These are phyloP conservation scores for Linum trigynum DNA, from an alignment of 345 rosid genomes.

Conservation along the genomic window DNA sequence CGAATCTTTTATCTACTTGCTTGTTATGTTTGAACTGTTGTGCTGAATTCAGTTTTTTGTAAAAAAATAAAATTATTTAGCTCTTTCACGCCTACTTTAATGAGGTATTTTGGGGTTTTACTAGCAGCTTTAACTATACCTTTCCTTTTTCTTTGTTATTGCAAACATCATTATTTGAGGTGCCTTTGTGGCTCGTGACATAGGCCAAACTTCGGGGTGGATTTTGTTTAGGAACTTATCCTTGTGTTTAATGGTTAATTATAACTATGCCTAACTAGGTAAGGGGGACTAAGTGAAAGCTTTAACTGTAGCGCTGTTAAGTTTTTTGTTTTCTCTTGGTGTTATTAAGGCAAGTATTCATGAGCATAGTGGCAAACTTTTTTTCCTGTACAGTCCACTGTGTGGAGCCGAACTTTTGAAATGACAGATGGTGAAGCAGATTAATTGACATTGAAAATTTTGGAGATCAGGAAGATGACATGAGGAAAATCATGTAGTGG, in stretches of 20 bases:
- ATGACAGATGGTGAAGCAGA: not conserved
- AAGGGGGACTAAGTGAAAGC: not conserved
- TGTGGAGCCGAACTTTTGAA: not conserved
- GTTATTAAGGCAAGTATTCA: not conserved
- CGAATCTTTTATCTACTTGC: constrained; percentile 8
- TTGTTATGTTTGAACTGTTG: not conserved
- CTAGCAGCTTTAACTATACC: no score
- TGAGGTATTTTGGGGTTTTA: no score
- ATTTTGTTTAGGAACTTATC: no score
- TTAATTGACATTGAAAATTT: not conserved
- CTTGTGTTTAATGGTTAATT: not conserved
- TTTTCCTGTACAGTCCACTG: not conserved
- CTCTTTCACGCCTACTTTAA: no score
- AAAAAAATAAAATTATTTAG: no score
- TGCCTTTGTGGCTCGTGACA: not conserved
- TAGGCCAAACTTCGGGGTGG: not conserved
- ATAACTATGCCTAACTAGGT: not conserved
- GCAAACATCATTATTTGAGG: not conserved
- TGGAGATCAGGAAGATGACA: not conserved
- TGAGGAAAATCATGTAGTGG: not conserved
- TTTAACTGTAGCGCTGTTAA: not conserved
- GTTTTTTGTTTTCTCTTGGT: not conserved
- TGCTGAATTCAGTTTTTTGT: not conserved
- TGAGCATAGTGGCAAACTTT: not conserved
- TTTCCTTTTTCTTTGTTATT: not conserved